Conservation (phyloP, 2,329 filamentous ascomycete species). For the Triangularia verruculosa region DNA sequence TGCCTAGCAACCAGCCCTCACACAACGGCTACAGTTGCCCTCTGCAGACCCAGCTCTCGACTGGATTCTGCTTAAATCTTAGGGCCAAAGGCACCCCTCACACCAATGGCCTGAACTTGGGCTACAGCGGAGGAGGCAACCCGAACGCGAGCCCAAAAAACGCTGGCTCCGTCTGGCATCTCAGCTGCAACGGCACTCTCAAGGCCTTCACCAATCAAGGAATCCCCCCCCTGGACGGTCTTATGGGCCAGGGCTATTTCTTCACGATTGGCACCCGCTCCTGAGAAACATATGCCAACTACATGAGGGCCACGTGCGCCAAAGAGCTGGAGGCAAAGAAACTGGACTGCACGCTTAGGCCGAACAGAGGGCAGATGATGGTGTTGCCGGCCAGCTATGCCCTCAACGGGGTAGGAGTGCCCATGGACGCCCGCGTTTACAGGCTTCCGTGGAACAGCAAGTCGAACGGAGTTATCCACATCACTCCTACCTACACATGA, state of each 20-base stretch:
- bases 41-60: not conserved
- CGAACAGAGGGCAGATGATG: too few relatives aligned
- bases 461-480: too few relatives aligned
- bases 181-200: not conserved
- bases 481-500: not conserved
- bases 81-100: not conserved
- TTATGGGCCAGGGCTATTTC: constrained; percentile 31
- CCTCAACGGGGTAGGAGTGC: too few relatives aligned
- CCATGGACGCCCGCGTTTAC: too few relatives aligned
- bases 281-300: not conserved
- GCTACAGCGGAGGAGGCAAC: not conserved
- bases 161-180: constrained; percentile 24
- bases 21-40: not conserved
- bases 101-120: not conserved
- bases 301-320: not conserved
- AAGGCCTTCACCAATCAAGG: too few relatives aligned
- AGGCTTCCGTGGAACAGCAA: too few relatives aligned
- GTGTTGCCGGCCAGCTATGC: too few relatives aligned
- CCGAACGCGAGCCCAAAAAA: constrained; percentile 43
- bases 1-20: not conserved
- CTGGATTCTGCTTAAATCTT: not conserved
- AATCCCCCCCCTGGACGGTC: constrained; percentile 28
- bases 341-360: not conserved
- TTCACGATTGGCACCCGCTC: not conserved
- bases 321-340: not conserved